These are phyloP conservation scores for Prunus padus DNA, from an alignment of 306 rosid genomes.

Conservation along the genomic window DNA sequence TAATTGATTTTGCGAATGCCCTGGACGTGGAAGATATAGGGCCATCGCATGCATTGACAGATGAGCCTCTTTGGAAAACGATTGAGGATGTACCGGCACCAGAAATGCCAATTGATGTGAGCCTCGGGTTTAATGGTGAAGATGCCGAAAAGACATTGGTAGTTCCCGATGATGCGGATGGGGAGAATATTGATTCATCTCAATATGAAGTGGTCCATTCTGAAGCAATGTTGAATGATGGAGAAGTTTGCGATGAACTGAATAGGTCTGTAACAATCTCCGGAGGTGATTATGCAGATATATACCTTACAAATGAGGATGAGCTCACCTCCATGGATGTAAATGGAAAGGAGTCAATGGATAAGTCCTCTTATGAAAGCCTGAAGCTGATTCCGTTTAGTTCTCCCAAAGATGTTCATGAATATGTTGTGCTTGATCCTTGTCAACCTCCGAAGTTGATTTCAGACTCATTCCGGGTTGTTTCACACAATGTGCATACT, in stretches of 20 bases:
- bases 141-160: constrained; percentile 13
- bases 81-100: constrained; percentile 58
- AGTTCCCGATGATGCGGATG: constrained; percentile 28
- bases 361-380: constrained; percentile 34
- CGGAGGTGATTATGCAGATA: constrained; percentile 27
- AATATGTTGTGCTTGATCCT: constrained; percentile 28
- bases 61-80: constrained; percentile 53
- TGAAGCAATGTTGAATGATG: constrained; percentile 5
- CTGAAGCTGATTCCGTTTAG: constrained; percentile 37
- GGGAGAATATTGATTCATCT: constrained; percentile 15
- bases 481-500: constrained; percentile 21
- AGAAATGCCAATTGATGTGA: constrained; percentile 41
- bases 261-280: constrained; percentile 27
- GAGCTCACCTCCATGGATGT: constrained; percentile 33
- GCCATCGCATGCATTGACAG: constrained; percentile 37
- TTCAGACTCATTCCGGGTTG: constrained; percentile 21
- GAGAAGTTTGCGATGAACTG: constrained; percentile 19
- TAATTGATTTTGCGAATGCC: constrained; percentile 35
- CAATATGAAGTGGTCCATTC: constrained; percentile 10
- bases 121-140: constrained; percentile 24
- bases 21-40: constrained; percentile 39
- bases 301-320: constrained; percentile 36
- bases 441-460: constrained; percentile 32
- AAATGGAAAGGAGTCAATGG: constrained; percentile 40
- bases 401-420: constrained; percentile 44